Base-by-base conservation (phyloP, 2,329 filamentous ascomycete genomes). In the Atkinsonella hypoxylon region DNA sequence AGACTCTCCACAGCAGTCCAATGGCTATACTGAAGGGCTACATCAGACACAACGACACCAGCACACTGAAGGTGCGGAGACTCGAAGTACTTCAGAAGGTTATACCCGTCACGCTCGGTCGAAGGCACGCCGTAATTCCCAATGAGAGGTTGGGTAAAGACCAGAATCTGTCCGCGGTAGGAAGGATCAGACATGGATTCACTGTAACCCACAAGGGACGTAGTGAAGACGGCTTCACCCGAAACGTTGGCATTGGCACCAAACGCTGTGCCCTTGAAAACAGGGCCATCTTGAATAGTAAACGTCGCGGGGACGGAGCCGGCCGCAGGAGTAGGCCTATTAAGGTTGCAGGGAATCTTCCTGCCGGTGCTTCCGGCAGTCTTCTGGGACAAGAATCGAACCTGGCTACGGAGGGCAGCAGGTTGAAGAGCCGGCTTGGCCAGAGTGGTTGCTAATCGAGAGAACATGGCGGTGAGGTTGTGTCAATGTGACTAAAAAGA, bases 91-190 rank as follows among this genome's bases (percentile, higher is more conserved):
- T 93, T 93, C 67, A 97, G 78, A 53, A 98, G 81, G 61, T 93
- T 93, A 69, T 82, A 87, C 69, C 90, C 75, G 69, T 98, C 93
- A 57, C 89, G 85, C 62, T 83, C 79, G 56, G 77, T 82, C 32
- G 89, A 94, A 15, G 93, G 93, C 17, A 98, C 91, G 61, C 93
- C 93, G 67, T 98, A 98, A 79, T 98, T 98, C 65, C 93, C 93
- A 64, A 98, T 96, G 59, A 98, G 75, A 36, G 93, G 93, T 69
- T 96, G 90, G 58, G 93, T 98, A 77, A 97, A 96, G 70, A 97
- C 91, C 61, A 98, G 78, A 59, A 98, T 97, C 75, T 98, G 93
- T 59, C 93, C 87, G 58, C 86, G 85, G 73, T 91, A 91, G 18
- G 87, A 91, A 49, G 87, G 87, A 62, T 91, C 87, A 62, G 87